Percentiles rank a stretch among this genome's conserved stretches.
Conservation (phyloP, 1,284 basidiomycete species). For the Grifola frondosa region DNA sequence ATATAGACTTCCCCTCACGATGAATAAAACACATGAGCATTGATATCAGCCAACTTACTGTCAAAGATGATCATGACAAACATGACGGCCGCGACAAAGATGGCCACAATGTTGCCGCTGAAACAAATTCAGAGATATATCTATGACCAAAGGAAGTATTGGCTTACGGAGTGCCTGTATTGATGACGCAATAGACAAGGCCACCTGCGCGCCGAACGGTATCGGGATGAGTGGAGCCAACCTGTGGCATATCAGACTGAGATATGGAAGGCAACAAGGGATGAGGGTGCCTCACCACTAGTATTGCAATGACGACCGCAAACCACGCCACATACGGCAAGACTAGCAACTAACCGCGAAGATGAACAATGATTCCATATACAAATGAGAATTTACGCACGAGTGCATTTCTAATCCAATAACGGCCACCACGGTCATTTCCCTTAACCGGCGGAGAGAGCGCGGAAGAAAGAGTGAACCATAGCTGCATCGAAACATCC, state of each 20-base stretch:
- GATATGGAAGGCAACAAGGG: background rate
- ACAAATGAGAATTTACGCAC: slow-evolving; percentile 2
- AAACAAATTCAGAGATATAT: background rate
- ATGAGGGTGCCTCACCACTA: slow-evolving; percentile 12
- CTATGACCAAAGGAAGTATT: background rate
- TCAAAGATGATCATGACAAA: slow-evolving; percentile 16
- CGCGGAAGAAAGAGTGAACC: slow-evolving; percentile 16
- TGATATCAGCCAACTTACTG: slow-evolving; percentile 2
- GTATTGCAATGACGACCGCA: slow-evolving; percentile 12
- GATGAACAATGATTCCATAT: background rate
- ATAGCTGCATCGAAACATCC: no score
- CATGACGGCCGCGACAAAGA: slow-evolving; percentile 15
- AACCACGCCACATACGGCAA: slow-evolving; percentile 22
- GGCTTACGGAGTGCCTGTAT: slow-evolving; percentile 16
- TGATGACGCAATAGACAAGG: slow-evolving; percentile 24
- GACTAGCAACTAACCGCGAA: slow-evolving; percentile 12
- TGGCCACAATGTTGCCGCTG: slow-evolving; percentile 17
- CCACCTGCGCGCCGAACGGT: slow-evolving; percentile 9
- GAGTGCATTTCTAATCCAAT: slow-evolving; percentile 8
- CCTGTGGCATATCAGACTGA: background rate
- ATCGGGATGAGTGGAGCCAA: slow-evolving; percentile 12
- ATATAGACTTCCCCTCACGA: slow-evolving; percentile 22
- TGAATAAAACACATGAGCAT: no score
- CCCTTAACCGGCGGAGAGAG: slow-evolving; percentile 9
- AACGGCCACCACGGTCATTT: slow-evolving; percentile 1